Evolutionary conservation across 164 flowering plant species (phyloP), one percentile per base, ranked within the genome.

Genomic region (Tinospora cordifolia): DNA sequence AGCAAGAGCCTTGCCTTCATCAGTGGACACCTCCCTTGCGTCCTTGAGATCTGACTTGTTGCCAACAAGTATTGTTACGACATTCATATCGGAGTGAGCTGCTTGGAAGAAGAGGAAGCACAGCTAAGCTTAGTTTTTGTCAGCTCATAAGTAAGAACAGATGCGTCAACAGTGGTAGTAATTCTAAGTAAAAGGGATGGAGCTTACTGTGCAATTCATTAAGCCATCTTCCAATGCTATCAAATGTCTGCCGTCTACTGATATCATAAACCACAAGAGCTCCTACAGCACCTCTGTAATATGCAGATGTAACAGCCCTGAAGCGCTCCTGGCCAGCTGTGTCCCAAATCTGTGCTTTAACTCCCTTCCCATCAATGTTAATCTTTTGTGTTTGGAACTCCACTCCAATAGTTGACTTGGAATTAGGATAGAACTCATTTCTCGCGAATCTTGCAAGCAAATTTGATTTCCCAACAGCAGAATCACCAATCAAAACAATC

Each of bases 31-130:
- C 70, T 88, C 93, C 74, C 93, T 81, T 21, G 86, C 84, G 70
- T 88, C 88, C 79, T 76, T 82, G 24, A 88, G 88, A 81, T 88
- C 93, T 41, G 87, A 70, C 77, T 88, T 88, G 83, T 88, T 88
- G 34, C 93, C 93, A 27, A 88, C 83, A 54, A 88, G 87, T 66
- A 88, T 84, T n/a, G 93, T 88, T 10, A 88, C 85, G 30, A 88
- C 93, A 66, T 88, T 86, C 93, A 88, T 88, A 75, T 88, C 88
- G 1, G 93, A 88, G 75, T 88, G 90, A 74, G 86, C 93, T 88
- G 59, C n/a, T 17, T 17, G 21, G 46, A 51, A 51, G 17, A 8
- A 17, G 7, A 15, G 59, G 59, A 10, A 22, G 6, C 7, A 6
- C n/a, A 51, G n/a, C 19, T 21, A 51, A 21, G n/a, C 58, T 51